phyloP scores from a whole-genome alignment of 192 early-diverging fungal genomes.

The Backusella parvicylindrica region DNA sequence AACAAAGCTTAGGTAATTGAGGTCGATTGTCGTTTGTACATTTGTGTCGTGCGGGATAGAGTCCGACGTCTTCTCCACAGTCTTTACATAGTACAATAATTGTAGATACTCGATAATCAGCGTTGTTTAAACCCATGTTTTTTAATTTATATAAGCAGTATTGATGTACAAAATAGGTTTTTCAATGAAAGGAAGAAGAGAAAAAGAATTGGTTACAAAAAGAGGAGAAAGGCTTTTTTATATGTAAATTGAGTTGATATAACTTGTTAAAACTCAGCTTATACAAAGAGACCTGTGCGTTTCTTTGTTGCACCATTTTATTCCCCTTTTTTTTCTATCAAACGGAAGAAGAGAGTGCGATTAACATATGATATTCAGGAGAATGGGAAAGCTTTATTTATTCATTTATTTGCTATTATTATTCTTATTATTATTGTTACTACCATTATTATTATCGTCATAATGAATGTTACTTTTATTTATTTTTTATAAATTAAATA shows the following conservation, averaged over 20 bases:
- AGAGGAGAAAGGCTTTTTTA: neutral
- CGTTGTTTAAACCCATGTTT: conserved; percentile 24
- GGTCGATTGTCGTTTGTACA: conserved; percentile 30
- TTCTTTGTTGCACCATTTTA: neutral
- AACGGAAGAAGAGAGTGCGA: neutral
- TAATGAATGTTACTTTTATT: neutral
- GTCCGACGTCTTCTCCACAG: conserved; percentile 56
- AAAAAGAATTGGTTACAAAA: neutral
- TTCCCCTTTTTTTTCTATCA: neutral
- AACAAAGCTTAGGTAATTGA: conserved; percentile 4
- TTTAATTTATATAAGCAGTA: neutral
- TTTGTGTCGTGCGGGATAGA: conserved; percentile 56
- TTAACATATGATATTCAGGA: neutral
- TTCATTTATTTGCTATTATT: too few relatives aligned
- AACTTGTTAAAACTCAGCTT: neutral
- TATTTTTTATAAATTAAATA: neutral
- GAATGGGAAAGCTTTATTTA: neutral
- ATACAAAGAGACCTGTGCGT: neutral
- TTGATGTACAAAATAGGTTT: neutral
- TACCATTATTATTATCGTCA: neutral
- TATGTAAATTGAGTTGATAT: neutral
- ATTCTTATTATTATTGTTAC: too few relatives aligned
- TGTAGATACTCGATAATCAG: conserved; percentile 56
- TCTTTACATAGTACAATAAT: conserved; percentile 57
- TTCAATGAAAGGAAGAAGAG: neutral